Evolutionary conservation across 2,329 filamentous ascomycete species (phyloP).

Genomic region (Nigrospora oryzae): DNA sequence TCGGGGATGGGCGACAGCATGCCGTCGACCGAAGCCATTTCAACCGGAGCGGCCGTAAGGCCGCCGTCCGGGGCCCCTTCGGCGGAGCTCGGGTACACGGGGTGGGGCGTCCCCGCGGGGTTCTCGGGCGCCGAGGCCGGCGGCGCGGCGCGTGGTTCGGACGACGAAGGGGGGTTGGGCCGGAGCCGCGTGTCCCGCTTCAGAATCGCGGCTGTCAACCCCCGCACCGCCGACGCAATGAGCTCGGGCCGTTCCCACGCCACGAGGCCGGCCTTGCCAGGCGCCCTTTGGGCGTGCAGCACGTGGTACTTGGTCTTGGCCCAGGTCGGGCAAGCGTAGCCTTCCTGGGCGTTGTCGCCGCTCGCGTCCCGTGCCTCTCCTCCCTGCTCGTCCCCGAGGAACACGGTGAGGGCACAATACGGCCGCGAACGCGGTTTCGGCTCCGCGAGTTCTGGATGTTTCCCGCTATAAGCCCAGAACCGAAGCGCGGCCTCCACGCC

Average conservation of each 20-base stretch:
- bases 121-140: constrained; percentile 1
- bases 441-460: constrained; percentile 20
- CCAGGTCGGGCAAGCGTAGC: constrained; percentile 41
- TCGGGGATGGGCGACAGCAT: constrained; percentile 11
- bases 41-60: constrained; percentile 1
- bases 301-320: constrained; percentile 33
- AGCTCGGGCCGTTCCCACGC: constrained; percentile 40
- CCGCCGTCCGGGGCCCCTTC: constrained; percentile 2
- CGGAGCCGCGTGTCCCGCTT: constrained; percentile 28
- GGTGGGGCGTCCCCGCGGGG: neutral
- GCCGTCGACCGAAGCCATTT: constrained; percentile 2
- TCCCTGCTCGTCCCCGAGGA: constrained; percentile 25
- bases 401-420: constrained; percentile 38
- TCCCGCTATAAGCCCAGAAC: constrained; percentile 41
- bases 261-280: constrained; percentile 33
- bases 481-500: constrained; percentile 53
- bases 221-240: constrained; percentile 31
- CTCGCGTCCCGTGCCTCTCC: constrained; percentile 9
- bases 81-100: neutral
- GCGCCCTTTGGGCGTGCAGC: constrained; percentile 27
- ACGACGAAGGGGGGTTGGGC: constrained; percentile 12
- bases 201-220: constrained; percentile 30
- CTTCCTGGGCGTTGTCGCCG: constrained; percentile 5
- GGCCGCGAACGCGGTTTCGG: constrained; percentile 21
- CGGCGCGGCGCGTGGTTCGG: constrained; percentile 24